phyloP scores from a whole-genome alignment of 2,329 filamentous ascomycete species.

The Ophiostoma quercus region DNA sequence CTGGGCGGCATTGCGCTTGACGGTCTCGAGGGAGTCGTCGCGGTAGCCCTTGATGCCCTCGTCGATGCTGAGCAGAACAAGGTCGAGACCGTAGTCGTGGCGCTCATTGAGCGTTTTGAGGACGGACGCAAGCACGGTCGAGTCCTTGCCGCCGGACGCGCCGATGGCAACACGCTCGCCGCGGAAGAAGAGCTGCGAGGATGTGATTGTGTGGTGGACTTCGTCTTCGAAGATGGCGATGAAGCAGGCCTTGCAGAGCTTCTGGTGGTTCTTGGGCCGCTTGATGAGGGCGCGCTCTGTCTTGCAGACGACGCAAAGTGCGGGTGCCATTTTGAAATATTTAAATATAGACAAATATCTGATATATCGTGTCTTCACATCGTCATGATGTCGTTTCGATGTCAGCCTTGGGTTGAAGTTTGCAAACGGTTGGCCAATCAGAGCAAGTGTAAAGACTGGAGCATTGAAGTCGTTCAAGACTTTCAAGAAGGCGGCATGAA shows the following conservation, averaged over 20 bases:
- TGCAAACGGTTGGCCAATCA: conserved; percentile 18
- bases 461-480: neutral
- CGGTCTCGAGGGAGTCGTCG: conserved; percentile 92
- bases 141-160: conserved; percentile 95
- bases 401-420: conserved; percentile 21
- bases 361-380: too few relatives aligned
- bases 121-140: conserved; percentile 89
- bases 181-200: conserved; percentile 70
- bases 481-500: neutral
- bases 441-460: neutral
- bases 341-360: neutral
- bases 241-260: conserved; percentile 88
- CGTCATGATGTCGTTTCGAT: neutral
- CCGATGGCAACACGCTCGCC: conserved; percentile 91
- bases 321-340: conserved; percentile 61
- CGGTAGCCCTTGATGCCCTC: conserved; percentile 97
- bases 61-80: conserved; percentile 86
- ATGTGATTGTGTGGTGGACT: conserved; percentile 84
- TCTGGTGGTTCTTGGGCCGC: conserved; percentile 88
- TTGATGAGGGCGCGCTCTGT: conserved; percentile 79
- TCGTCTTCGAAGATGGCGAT: conserved; percentile 83
- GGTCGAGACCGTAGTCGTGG: conserved; percentile 76
- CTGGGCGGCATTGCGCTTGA: conserved; percentile 86
- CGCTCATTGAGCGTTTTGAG: conserved; percentile 91
- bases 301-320: conserved; percentile 70